Base-by-base conservation (phyloP, 345 rosid species). In the Streptanthus diversifolius region DNA sequence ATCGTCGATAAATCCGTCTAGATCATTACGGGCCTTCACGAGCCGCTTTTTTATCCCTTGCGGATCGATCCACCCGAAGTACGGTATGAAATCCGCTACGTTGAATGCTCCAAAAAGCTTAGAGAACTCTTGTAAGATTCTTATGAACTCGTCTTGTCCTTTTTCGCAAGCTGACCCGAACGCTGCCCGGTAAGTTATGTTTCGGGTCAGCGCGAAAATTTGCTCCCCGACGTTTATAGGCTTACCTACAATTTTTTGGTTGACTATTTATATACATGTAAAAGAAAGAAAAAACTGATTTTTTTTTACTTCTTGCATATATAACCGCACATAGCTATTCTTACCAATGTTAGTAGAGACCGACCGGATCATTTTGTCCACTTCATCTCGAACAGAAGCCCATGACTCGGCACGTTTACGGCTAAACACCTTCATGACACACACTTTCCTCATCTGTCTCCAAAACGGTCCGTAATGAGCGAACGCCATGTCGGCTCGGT, bases 401-500 rank as follows among this genome's bases (percentile, higher is more conserved):
- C 98, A 95, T 0, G 99, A 95, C 77, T 90, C 99, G 0, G 90
- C 97, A 53, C 99, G 37, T 75, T 87, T 92, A 7, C 99, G 89
- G 75, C 99, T 95, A 70, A 95, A 95, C 11, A 92, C 80, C 82
- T 85, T 88, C 87, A 92, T 84, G 55, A 90, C 98, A 43, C 96
- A 87, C 2, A 92, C 84, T 82, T 95, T 95, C 1, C 99, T 78
- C 99, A 92, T 92, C 84, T 92, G 98, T 27, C 99, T 77, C 99
- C 99, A 92, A 47, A 90, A 92, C 0, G 99, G 98, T 0, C 99
- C 99, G 65, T 92, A 95, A 77, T 90, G 87, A 11, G 98, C 93
- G 15, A 95, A 95, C 32, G 99, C 99, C 97, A 95, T 90, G 71
- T 95, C 98, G 1, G 97, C 90, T 8, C 97, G 82, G 55, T 87